phyloP scores from a whole-genome alignment of 1,139 yeast genomes.

The Scheffersomyces stambukii region DNA sequence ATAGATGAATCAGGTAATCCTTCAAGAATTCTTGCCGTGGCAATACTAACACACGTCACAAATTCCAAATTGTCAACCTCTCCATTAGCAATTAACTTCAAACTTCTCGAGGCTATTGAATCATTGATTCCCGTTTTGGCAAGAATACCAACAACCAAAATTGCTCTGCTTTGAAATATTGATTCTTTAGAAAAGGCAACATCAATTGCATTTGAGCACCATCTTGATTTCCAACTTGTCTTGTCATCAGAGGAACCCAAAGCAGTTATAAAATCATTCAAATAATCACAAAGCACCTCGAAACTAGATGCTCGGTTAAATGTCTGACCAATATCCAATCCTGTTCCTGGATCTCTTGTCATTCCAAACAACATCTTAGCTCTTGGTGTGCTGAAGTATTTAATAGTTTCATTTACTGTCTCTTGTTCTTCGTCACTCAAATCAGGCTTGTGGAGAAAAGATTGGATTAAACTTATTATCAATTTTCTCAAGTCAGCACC shows the following conservation, averaged over 20 bases:
- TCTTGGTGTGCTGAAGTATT: slow-evolving; percentile 64
- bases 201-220: slow-evolving; percentile 65
- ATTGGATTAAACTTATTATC: slow-evolving; percentile 66
- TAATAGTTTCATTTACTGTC: slow-evolving; percentile 50
- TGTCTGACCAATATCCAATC: slow-evolving; percentile 32
- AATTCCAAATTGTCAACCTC: slow-evolving; percentile 26
- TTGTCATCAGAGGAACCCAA: slow-evolving; percentile 55
- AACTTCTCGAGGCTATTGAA: slow-evolving; percentile 48
- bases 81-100: slow-evolving; percentile 22
- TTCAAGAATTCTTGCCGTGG: slow-evolving; percentile 57
- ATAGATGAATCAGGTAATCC: slow-evolving; percentile 57
- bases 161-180: slow-evolving; percentile 67
- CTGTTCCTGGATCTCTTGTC: slow-evolving; percentile 50
- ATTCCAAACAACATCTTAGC: slow-evolving; percentile 75
- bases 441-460: slow-evolving; percentile 59
- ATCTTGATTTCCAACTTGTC: slow-evolving; percentile 62
- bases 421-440: slow-evolving; percentile 41
- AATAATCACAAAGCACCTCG: slow-evolving; percentile 61
- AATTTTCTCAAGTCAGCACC: slow-evolving; percentile 64
- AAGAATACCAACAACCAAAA: slow-evolving; percentile 68
- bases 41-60: slow-evolving; percentile 35
- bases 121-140: slow-evolving; percentile 64
- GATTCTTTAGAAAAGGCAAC: slow-evolving; percentile 61
- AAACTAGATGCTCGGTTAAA: slow-evolving; percentile 50
- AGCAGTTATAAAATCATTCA: slow-evolving; percentile 44